A percentile compares a stretch with the other conserved stretches of the same genome.
Conservation (phyloP, 106 monocot species). For the Platanthera zijinensis region DNA sequence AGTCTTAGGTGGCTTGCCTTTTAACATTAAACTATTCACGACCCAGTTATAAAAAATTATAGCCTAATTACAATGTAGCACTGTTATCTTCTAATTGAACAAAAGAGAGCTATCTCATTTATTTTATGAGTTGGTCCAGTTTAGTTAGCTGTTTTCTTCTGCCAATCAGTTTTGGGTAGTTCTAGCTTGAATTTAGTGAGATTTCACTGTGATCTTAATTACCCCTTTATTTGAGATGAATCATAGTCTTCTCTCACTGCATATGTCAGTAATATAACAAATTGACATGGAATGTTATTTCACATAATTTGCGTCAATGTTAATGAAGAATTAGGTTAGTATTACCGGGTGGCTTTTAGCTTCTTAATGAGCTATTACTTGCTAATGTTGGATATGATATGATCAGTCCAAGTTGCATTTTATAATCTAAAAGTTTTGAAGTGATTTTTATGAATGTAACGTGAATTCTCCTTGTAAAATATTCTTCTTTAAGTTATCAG, state of each 20-base stretch:
- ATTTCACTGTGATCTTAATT: background rate
- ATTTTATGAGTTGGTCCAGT: background rate
- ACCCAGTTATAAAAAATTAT: background rate
- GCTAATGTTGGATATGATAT: background rate
- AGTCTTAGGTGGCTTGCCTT: no score
- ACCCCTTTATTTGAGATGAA: background rate
- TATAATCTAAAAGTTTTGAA: background rate
- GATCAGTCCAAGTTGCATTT: background rate
- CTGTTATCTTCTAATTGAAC: background rate
- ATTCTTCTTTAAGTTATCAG: background rate
- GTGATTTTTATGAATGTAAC: background rate
- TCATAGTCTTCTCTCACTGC: background rate
- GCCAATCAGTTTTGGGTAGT: background rate
- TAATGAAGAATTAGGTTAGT: background rate
- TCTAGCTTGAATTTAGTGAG: background rate
- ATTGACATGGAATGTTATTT: background rate
- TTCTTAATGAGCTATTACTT: background rate
- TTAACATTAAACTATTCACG: background rate
- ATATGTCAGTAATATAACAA: background rate
- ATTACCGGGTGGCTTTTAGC: background rate
- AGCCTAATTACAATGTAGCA: background rate
- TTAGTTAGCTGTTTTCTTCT: background rate
- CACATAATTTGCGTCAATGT: background rate
- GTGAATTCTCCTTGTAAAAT: background rate
- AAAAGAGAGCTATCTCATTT: background rate